Base-by-base conservation (phyloP, 495 filamentous ascomycete species). In the Amphirosellinia nigrospora region DNA sequence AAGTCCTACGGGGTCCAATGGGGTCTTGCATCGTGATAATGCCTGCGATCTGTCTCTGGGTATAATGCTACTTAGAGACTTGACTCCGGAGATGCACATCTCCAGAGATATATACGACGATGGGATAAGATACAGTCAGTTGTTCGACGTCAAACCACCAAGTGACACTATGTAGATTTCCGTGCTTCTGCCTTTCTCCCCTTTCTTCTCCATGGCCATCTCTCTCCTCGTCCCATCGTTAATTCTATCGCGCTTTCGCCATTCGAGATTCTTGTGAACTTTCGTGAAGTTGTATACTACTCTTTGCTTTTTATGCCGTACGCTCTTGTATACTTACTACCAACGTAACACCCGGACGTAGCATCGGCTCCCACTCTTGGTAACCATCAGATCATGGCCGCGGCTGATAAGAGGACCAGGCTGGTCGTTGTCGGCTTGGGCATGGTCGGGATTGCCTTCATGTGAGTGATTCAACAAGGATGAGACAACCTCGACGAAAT, bases 401-500 rank as follows among this genome's bases (percentile, higher is more conserved):
- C 69, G 2, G 63, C 66, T 46, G 75, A 21, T 23, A 58, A 71
- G 61, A 81, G 90, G 63, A 93, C 93, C 73, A 90, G 85, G 74
- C 83, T 97, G 41, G 93, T 98, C 0, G 88, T 98, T 39, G 93
- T 97, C 32, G 95, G 95, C 10, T 80, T 98, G 80, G 95, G 95
- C 11, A 98, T 98, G 95, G 94, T 98, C 48, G 95, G 94, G 28
- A 92, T 98, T 66, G 89, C 93, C 55, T 94, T 97, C 79, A 97
- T 97, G 93, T 96, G 81, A 81, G 90, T 61, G 32, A 16, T 10
- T 39, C 15, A 4, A 21, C 34, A 2, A 55, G 28, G 15, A 34
- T 5, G 9, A 32, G 0, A 21, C n/a, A n/a, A n/a, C n/a, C 52
- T 23, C 11, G 2, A 45, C 68, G 30, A 23, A 34, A 34, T n/a